Base-by-base conservation (phyloP, 1,284 basidiomycete genomes). In the Sporisorium graminicola region DNA sequence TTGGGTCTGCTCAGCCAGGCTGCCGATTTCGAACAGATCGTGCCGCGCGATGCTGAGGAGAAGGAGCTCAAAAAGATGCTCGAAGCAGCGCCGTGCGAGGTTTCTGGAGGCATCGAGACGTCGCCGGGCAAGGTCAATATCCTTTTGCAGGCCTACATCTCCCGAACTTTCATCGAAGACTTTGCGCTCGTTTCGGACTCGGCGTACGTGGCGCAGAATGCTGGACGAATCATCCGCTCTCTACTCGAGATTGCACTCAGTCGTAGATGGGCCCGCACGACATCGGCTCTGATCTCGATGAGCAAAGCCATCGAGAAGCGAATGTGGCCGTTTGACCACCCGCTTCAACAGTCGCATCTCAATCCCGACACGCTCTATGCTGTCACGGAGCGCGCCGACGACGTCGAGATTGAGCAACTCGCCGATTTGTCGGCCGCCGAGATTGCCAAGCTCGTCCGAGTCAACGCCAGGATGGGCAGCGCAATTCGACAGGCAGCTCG, bases 101-200 rank as follows among this genome's bases (percentile, higher is more conserved):
- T 71, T 31, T 82, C 94, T 90, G 92, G 90, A 22, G 93, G 92
- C 6, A 90, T 90, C 6, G 90, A 93, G 66, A 93, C 91, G n/a
- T 90, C 88, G 61, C 89, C 91, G 40, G 94, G 93, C 58, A 99
- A 99, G 88, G 94, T 97, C 86, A 99, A 98, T 86, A 94, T 99
- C 65, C 89, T 99, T 35, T 88, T 99, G 27, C 97, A 99, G 87
- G 92, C 91, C 4, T 93, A 91, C 86, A 94, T 99, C 71, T 98
- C 94, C 26, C 88, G 90, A 58, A 89, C 90, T 24, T 89, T 88
- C 49, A 88, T 98, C 26, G 93, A 98, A 69, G 97, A 99, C 87
- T 99, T 98, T 85, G 97, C 97, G 10, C 88, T 99, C 57, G 92
- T 99, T 2, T 99, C 96, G 0, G 97, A 99, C 85, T 92, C 91